A percentile compares a stretch with the other conserved stretches of the same genome.
Conservation (phyloP, 2,329 filamentous ascomycete species). For the Apiospora hydei region DNA sequence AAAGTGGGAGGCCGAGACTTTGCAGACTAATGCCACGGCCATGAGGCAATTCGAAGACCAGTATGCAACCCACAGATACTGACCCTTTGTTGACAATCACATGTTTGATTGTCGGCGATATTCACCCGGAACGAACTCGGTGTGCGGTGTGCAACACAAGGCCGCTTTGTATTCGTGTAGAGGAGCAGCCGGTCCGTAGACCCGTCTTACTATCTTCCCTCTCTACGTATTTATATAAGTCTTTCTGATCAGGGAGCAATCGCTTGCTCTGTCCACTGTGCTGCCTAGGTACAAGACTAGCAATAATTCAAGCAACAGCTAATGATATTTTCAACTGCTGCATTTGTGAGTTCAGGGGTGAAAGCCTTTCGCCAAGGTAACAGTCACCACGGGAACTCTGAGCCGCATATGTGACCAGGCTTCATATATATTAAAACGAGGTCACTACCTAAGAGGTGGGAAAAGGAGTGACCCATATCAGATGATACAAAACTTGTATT, state of each 20-base stretch:
- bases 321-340: background rate
- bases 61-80: background rate
- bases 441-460: background rate
- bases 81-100: background rate
- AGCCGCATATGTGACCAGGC: background rate
- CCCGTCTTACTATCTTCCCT: background rate
- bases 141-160: background rate
- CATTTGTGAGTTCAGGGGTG: background rate
- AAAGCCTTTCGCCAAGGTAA: background rate
- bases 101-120: background rate
- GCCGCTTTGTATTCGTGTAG: background rate
- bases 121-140: background rate
- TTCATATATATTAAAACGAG: background rate
- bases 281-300: too few species aligned
- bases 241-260: background rate
- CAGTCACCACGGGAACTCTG: background rate
- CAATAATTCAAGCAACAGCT: background rate
- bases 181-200: background rate
- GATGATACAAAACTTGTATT: too few species aligned
- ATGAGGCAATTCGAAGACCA: background rate
- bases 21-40: background rate
- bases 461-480: background rate
- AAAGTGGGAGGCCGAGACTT: background rate
- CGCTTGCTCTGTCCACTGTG: background rate
- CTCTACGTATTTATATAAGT: background rate